A percentile compares a stretch with the other conserved stretches of the same genome.
phyloP scores from a whole-genome alignment of 2,329 filamentous ascomycete species.

The Aspergillus brasiliensis region DNA sequence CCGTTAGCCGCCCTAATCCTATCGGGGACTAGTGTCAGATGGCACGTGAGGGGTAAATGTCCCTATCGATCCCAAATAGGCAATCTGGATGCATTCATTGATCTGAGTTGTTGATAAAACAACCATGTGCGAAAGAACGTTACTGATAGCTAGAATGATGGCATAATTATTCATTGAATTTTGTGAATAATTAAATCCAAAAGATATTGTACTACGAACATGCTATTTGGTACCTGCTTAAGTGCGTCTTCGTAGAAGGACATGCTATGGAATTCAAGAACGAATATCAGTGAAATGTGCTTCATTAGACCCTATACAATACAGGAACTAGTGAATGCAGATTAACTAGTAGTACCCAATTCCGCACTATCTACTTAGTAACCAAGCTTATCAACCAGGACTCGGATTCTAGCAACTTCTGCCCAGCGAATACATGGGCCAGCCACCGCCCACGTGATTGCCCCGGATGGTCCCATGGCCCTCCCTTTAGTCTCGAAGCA shows the following conservation, averaged over 20 bases:
- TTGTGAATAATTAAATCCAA: no score
- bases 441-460: slow-evolving; percentile 21
- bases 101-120: no score
- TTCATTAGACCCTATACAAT: no score
- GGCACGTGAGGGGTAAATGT: slow-evolving; percentile 24
- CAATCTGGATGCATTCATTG: no score
- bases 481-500: slow-evolving; percentile 1
- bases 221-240: neutral
- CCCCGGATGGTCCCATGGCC: slow-evolving; percentile 9
- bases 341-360: neutral
- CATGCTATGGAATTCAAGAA: no score
- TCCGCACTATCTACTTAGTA: neutral
- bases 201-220: no score
- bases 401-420: slow-evolving; percentile 19
- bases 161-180: no score
- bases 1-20: slow-evolving; percentile 21
- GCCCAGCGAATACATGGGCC: neutral
- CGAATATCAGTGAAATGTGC: no score
- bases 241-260: no score
- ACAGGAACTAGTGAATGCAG: no score
- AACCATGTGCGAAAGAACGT: neutral
- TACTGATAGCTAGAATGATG: no score
- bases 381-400: slow-evolving; percentile 1
- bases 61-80: neutral
- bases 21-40: slow-evolving; percentile 15